These are phyloP conservation scores for Bjerkandera adusta DNA, from an alignment of 1,284 basidiomycete species.

Conservation along the genomic window DNA sequence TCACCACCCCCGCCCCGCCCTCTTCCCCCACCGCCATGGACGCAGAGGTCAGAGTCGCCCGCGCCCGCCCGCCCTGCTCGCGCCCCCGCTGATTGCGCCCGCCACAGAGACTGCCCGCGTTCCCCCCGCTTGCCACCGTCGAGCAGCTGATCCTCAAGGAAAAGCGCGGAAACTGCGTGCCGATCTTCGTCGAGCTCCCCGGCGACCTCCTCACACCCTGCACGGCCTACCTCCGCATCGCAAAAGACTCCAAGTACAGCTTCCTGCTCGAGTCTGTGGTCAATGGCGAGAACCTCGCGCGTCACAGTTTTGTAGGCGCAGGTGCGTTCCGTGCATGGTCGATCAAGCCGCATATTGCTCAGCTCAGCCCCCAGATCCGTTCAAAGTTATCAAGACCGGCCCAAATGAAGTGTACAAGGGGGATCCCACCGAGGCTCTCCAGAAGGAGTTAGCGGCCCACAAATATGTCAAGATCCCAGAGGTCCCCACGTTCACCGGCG, in stretches of 20 bases:
- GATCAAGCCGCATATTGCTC: too few species aligned
- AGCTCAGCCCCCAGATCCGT: slow-evolving; percentile 62
- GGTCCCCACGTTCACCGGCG: slow-evolving; percentile 94
- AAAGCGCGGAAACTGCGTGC: slow-evolving; percentile 87
- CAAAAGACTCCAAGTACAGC: slow-evolving; percentile 89
- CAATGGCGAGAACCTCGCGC: slow-evolving; percentile 86
- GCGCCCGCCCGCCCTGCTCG: not conserved
- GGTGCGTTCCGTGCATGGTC: slow-evolving; percentile 49
- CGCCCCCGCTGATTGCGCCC: not conserved
- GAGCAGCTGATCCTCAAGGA: slow-evolving; percentile 74
- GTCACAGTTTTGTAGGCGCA: slow-evolving; percentile 96
- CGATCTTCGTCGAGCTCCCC: slow-evolving; percentile 90
- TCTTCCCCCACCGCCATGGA: slow-evolving; percentile 43
- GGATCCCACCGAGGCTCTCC: slow-evolving; percentile 85
- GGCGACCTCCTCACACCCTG: slow-evolving; percentile 97
- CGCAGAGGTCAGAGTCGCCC: slow-evolving; percentile 44
- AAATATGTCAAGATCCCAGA: slow-evolving; percentile 91
- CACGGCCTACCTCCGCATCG: slow-evolving; percentile 92
- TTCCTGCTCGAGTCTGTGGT: slow-evolving; percentile 93
- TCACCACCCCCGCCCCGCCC: too few species aligned
- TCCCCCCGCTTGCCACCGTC: slow-evolving; percentile 66
- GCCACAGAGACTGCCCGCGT: slow-evolving; percentile 58
- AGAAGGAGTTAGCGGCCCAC: slow-evolving; percentile 86
- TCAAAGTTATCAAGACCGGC: slow-evolving; percentile 90
- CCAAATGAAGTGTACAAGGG: slow-evolving; percentile 81